Evolutionary conservation across 2,329 filamentous ascomycete species (phyloP), one percentile per base, ranked within the genome.

Genomic region (Blastomyces gilchristii): DNA sequence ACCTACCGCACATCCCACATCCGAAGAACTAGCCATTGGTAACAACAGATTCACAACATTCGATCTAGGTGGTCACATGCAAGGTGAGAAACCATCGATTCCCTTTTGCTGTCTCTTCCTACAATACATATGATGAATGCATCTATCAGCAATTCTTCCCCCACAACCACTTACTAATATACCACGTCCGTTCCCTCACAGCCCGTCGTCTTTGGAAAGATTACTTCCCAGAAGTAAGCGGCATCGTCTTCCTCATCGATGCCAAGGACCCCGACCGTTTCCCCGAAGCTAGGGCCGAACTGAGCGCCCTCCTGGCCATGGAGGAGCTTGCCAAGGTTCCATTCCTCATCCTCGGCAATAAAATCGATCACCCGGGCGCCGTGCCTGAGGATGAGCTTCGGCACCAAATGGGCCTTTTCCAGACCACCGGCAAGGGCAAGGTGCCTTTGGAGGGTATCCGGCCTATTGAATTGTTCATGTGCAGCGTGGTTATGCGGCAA

Each of bases 391-490:
- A 97, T 72, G 91, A 97, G 81, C 84, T 97, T 73, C 86, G 94
- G 77, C 88, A 93, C 75, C 89, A 92, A 76, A 83, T 99, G 64
- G 94, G 94, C 67, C 80, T 99, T 72, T 97, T 95, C 80, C 93
- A 97, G 80, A 96, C 92, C 63, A 96, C 91, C 65, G 92, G 92
- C 72, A 96, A 97, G 85, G 91, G 91, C 78, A 96, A 95, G 83
- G 87, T 95, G 66, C 90, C 88, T 67, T 82, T 94, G 69, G 92
- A 96, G 81, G 91, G 91, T 43, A 96, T 96, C 77, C 84, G 92
- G 71, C 91, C 92, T 31, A 93, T 99, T 73, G 94, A 99, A 83
- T 85, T 97, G 67, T 97, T 97, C 79, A 96, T 99, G 94, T 97
- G 92, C 85, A 96, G 90, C 71, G 92, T 97, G 69, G 93, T 97